Percentiles rank a stretch among this genome's conserved stretches.
phyloP scores from a whole-genome alignment of 1,139 yeast species.

The Yamadazyma diddensiae region DNA sequence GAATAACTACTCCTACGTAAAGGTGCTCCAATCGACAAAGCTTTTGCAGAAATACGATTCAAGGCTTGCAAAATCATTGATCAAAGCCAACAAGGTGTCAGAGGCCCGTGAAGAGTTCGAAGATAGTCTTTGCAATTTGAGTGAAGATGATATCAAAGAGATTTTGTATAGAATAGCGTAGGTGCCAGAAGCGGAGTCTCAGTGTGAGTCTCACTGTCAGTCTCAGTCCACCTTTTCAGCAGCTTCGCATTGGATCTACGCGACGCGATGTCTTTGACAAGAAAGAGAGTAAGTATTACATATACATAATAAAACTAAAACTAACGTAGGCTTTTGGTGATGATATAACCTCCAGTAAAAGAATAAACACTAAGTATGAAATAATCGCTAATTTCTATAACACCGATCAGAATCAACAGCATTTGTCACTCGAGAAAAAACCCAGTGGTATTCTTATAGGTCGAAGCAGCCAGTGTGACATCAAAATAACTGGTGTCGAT shows the following conservation, averaged over 20 bases:
- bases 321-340: constrained; percentile 9
- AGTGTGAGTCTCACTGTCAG: too few species aligned
- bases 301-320: not conserved
- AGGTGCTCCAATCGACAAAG: constrained; percentile 38
- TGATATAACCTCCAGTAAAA: constrained; percentile 14
- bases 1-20: constrained; percentile 27
- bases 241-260: constrained; percentile 2
- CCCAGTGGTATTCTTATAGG: constrained; percentile 46
- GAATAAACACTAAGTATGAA: constrained; percentile 20
- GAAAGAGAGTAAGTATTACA: constrained; percentile 37
- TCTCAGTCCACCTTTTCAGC: too few species aligned
- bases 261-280: constrained; percentile 30
- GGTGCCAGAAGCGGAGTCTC: constrained; percentile 1
- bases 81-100: constrained; percentile 8
- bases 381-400: constrained; percentile 33
- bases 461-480: constrained; percentile 61
- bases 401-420: constrained; percentile 27
- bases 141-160: constrained; percentile 34
- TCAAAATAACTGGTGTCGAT: constrained; percentile 54
- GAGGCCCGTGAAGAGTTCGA: constrained; percentile 25
- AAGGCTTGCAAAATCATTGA: constrained; percentile 17
- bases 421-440: constrained; percentile 33
- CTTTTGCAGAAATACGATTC: constrained; percentile 31
- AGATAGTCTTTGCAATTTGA: constrained; percentile 22
- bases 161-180: constrained; percentile 24